A percentile compares a stretch with the other conserved stretches of the same genome.
Evolutionary conservation across 2,329 filamentous ascomycete species (phyloP).

Genomic region (Neurospora sp.): DNA sequence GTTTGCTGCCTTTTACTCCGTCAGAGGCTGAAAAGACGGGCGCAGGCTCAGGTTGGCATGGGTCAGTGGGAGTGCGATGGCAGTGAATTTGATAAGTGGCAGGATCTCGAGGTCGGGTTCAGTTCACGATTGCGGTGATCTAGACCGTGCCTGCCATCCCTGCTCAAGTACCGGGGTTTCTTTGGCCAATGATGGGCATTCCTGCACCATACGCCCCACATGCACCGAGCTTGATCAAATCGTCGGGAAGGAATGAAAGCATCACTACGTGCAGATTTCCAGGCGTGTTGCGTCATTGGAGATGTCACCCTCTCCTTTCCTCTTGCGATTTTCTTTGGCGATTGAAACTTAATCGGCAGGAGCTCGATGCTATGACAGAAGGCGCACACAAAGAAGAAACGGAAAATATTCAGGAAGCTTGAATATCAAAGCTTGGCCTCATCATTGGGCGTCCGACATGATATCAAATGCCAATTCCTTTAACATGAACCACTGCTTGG

Average conservation of each 20-base stretch:
- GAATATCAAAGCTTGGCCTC: neutral
- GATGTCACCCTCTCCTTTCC: neutral
- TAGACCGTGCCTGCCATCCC: neutral
- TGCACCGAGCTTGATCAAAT: neutral
- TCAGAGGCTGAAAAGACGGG: neutral
- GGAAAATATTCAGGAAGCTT: constrained; percentile 1
- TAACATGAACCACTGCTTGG: neutral
- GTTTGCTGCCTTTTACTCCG: neutral
- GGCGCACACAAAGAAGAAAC: neutral
- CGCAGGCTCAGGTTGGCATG: neutral
- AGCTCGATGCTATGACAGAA: neutral
- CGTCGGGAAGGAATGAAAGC: neutral
- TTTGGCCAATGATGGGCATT: neutral
- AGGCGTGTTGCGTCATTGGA: neutral
- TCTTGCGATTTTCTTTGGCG: neutral
- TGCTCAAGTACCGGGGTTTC: neutral
- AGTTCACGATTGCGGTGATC: neutral
- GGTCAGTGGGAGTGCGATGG: neutral
- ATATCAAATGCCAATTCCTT: neutral
- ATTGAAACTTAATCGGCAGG: neutral
- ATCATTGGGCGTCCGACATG: neutral
- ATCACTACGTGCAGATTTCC: neutral
- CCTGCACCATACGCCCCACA: neutral
- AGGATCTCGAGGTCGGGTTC: neutral
- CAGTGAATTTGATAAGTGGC: neutral